Percentiles rank a stretch among this genome's conserved stretches.
phyloP scores from a whole-genome alignment of 768 basidiomycete species.

The Nidularia pulvinata region DNA sequence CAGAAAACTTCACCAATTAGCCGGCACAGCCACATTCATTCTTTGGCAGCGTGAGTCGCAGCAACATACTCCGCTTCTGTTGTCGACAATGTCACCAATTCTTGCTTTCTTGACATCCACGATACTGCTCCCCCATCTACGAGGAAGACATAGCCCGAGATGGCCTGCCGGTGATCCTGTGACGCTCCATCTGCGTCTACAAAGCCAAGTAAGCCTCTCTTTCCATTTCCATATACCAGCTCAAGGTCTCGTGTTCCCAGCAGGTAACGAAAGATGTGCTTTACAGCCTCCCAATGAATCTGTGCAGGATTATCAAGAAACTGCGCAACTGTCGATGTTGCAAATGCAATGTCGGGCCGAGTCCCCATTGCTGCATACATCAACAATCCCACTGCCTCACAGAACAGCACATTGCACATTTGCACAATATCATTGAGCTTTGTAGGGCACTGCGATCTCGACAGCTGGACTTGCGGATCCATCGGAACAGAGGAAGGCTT shows the following conservation, averaged over 20 bases:
- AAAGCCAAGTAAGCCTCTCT: not conserved
- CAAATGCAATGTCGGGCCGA: not conserved
- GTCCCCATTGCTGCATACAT: not conserved
- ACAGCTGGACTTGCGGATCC: no score
- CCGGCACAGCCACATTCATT: not conserved
- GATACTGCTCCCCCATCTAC: not conserved
- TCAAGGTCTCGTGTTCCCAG: not conserved
- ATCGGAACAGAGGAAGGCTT: no score
- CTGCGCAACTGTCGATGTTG: not conserved
- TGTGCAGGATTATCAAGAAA: not conserved
- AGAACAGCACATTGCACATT: no score
- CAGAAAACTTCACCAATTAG: not conserved
- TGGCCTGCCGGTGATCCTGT: not conserved
- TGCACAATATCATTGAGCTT: no score
- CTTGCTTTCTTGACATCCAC: not conserved
- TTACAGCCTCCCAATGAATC: not conserved
- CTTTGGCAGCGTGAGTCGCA: not conserved
- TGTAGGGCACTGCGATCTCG: no score
- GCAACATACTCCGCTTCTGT: constrained; percentile 2
- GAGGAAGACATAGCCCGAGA: not conserved
- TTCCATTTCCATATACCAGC: not conserved
- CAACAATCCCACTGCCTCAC: no score
- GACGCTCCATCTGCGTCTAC: not conserved
- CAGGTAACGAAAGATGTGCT: no score
- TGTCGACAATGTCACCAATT: not conserved